Base-by-base conservation (phyloP, 2,329 filamentous ascomycete species). In the Myotisia sp. region DNA sequence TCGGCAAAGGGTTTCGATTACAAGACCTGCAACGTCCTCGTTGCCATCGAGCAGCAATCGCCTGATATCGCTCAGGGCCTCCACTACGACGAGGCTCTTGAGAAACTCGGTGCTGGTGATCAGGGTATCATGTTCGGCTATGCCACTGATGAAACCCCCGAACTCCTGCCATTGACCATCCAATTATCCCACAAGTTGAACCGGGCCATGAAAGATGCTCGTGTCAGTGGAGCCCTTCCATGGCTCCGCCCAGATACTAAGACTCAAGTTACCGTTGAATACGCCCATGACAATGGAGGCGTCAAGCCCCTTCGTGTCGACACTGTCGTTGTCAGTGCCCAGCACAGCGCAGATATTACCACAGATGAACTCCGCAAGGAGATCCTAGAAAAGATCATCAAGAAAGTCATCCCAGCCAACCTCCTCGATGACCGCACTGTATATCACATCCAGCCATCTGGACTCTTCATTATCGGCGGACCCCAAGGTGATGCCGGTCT, bases 41-140 rank as follows among this genome's bases (percentile, higher is more conserved):
- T 95, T 53, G 90, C 87, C 66, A 94, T 98, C 63, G 90, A 98
- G 78, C 76, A 98, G 70, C 90, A 98, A 69, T 95, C 87, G 41
- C 82, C 87, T 55, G 90, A 98, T 65, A 98, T 98, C 56, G 90
- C 90, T 51, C 90, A 95, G 70, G 90, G 90, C 73, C 83, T 98
- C 38, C 84, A 95, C 73, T 92, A 92, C 64, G 90, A 98, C 48
- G 74, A 94, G 71, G 85, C 84, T 49, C 79, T 98, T 32, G 90
- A 98, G 76, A 79, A 92, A 68, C 79, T 98, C 47, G 90, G 90
- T 65, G 90, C 90, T 44, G 90, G 90, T 79, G 90, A 98, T 67
- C 90, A 98, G 73, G 90, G 90, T 72, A 94, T 98, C 73, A 98
- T 98, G 90, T 98, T 98, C 66, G 90, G 90, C 54, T 98, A 98